Base-by-base conservation (phyloP, 805 yeast genomes). In the Metschnikowia cerradonensis region DNA sequence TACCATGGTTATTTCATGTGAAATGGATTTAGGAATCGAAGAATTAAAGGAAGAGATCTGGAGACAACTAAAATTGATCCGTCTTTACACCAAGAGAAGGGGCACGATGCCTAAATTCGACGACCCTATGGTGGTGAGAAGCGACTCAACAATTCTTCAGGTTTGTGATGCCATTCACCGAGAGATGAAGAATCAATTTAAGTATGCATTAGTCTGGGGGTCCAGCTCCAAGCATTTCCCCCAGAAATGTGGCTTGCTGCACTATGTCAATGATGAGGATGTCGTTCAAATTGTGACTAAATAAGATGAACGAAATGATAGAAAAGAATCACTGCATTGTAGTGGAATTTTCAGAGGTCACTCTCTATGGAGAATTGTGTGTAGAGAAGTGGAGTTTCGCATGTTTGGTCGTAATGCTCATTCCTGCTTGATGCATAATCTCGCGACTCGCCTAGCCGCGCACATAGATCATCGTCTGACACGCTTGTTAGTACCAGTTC, bases 181-280 rank as follows among this genome's bases (percentile, higher is more conserved):
- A 59, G 97, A 91, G 61, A 87, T 92, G 77, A 91, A 90, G 63
- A 84, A 86, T 56, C 89, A 87, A 62, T 92, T 94, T 76, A 89
- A 90, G 66, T 90, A 91, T 66, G 98, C 98, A 0, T 70, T 90
- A 62, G 97, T 92, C 5, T 92, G 98, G 97, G 99, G 99, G 0
- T 83, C 91, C 1, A 85, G 95, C 43, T 87, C 97, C 6, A 94
- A 94, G 66, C 96, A 90, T 65, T 88, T 92, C 34, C 98, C 98
- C 3, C 99, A 92, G 64, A 92, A 92, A 65, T 92, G 98, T 75
- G 98, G 99, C 0, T 73, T 92, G 51, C 80, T 65, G 55, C 99
- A 92, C 66, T 73, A 74, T 35, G 85, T 94, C 13, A 82, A 88
- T 59, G 98, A 92, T 65, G 97, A 91, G 64, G 99, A 92, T 65